Evolutionary conservation across 2,329 filamentous ascomycete genomes (phyloP), one percentile per base, ranked within the genome.

Genomic region (Plenodomus tracheiphilus): DNA sequence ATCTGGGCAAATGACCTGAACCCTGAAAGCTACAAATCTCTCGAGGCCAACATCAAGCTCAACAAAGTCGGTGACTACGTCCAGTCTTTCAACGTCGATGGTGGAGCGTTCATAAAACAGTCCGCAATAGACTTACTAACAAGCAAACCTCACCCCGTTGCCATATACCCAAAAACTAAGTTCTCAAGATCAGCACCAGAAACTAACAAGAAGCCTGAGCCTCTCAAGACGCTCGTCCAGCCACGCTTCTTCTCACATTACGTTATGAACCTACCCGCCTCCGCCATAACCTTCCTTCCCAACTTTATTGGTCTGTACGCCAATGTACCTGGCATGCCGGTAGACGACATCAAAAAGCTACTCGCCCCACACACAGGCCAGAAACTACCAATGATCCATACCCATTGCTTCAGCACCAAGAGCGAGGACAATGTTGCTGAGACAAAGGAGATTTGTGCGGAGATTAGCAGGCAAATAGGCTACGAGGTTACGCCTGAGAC

Each of bases 1-100:
- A 92, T 97, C 16, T 96, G 89, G 86, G 94, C 92, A 34, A 99
- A 97, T 74, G 94, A 99, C 71, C 86, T 97, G 69, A 99, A 99
- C 69, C 93, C 93, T 0, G 89, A 95, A 64, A 92, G 91, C 62
- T 91, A 85, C 73, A 82, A 79, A 46, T 86, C 85, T 56, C 83
- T 99, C 63, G 72, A 80, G 21, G 81, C 86, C 30, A 89, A 88
- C 8, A 81, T 95, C 43, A 72, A 75, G 43, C 81, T 82, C 53
- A 99, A 99, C 76, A 96, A 95, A 78, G 90, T 91, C 56, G 53
- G 70, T 6, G 49, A 65, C 18, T 96, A 87, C 62, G 91, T 97
- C 28, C 84, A 79, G 3, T 79, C 91, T 0, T 93, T 87, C 77
- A 94, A 94, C 74, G 77, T 85, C 59, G 91, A 99, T 66, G 94